phyloP scores from a whole-genome alignment of 169 alveolate genomes.

The Toxoplasma gondii region DNA sequence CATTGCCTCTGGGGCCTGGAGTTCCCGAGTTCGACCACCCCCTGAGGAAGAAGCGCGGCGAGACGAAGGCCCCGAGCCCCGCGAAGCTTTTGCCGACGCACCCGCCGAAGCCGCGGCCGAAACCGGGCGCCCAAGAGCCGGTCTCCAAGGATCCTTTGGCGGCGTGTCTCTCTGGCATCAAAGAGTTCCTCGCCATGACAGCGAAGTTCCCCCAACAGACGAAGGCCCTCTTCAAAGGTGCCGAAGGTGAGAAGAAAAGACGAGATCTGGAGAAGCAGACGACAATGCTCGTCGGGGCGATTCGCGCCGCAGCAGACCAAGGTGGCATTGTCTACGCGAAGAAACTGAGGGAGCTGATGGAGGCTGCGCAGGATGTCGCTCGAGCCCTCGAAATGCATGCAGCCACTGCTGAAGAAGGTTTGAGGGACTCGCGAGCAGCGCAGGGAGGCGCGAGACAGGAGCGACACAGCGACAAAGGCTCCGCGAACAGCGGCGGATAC shows the following conservation, averaged over 20 bases:
- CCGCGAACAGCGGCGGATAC: neutral
- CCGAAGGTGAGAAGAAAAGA: neutral
- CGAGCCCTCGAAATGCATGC: neutral
- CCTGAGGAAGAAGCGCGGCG: too few relatives aligned
- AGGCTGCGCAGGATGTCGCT: neutral
- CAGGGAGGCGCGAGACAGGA: neutral
- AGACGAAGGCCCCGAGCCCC: too few relatives aligned
- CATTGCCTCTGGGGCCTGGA: too few relatives aligned
- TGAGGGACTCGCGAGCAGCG: neutral
- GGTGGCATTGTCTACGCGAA: neutral
- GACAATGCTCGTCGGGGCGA: neutral
- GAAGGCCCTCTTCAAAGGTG: neutral
- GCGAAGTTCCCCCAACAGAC: neutral
- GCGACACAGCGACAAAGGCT: neutral
- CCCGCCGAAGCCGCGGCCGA: too few relatives aligned
- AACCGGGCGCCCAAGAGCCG: too few relatives aligned
- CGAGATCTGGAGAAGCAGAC: neutral
- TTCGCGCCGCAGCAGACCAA: neutral
- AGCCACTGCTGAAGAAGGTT: neutral
- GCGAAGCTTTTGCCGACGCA: too few relatives aligned
- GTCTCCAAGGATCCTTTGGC: neutral
- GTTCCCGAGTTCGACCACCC: too few relatives aligned
- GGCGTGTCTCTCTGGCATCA: neutral
- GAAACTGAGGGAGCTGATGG: neutral
- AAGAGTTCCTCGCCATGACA: neutral